A percentile compares a stretch with the other conserved stretches of the same genome.
Evolutionary conservation across 345 rosid species (phyloP).

Genomic region (Gossypium australe): DNA sequence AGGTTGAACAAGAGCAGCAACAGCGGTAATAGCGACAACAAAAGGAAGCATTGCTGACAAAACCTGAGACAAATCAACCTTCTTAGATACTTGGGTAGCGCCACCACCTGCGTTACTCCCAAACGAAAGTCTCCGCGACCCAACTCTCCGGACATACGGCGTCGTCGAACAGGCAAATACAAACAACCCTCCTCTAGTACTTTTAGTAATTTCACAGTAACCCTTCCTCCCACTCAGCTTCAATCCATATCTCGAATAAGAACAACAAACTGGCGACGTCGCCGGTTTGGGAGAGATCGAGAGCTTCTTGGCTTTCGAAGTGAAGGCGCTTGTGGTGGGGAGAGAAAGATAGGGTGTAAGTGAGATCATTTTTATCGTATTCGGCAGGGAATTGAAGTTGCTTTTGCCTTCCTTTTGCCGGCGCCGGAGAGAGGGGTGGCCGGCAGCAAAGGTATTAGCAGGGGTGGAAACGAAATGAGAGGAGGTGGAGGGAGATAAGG

Average conservation of each 20-base stretch:
- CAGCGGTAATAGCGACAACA: constrained; percentile 76
- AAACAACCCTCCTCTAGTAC: constrained; percentile 22
- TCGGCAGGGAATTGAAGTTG: neutral
- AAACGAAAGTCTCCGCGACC: constrained; percentile 58
- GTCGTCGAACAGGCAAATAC: constrained; percentile 62
- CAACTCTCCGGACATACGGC: constrained; percentile 69
- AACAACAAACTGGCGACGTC: neutral
- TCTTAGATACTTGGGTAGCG: constrained; percentile 22
- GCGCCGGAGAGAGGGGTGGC: constrained; percentile 26
- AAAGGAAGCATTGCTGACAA: constrained; percentile 90
- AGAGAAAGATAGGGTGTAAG: constrained; percentile 19
- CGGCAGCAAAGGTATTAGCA: constrained; percentile 14
- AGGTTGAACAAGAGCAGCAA: constrained; percentile 79
- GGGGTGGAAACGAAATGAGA: constrained; percentile 12
- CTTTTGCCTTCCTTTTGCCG: neutral
- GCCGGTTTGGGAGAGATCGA: neutral
- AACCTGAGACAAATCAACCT: constrained; percentile 55
- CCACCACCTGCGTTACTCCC: constrained; percentile 36
- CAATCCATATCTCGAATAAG: constrained; percentile 7
- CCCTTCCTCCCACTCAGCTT: constrained; percentile 8
- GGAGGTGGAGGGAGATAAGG: neutral
- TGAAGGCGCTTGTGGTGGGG: neutral
- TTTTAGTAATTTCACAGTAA: neutral
- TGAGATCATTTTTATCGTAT: constrained; percentile 33
- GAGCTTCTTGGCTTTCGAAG: constrained; percentile 3